These are phyloP conservation scores for Leptomonas pyrrhocoris DNA, from an alignment of 208 protist species.

Conservation along the genomic window DNA sequence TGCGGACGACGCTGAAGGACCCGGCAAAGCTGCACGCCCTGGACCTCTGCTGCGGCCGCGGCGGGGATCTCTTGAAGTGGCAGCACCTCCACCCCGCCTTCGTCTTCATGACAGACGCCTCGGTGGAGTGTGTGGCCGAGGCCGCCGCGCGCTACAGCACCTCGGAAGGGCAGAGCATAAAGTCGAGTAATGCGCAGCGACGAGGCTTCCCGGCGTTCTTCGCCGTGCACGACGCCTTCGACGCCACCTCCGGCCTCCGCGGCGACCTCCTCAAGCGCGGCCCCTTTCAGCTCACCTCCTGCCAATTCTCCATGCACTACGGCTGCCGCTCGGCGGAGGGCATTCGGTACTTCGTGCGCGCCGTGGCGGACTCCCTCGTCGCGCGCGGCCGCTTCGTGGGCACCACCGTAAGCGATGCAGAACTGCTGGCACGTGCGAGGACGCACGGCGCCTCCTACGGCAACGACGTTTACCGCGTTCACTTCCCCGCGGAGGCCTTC, in stretches of 20 bases:
- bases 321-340: slow-evolving; percentile 49
- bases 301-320: slow-evolving; percentile 89
- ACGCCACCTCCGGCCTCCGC: slow-evolving; percentile 41
- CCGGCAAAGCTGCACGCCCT: slow-evolving; percentile 40
- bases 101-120: slow-evolving; percentile 75
- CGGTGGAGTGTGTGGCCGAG: slow-evolving; percentile 70
- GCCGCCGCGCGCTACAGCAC: slow-evolving; percentile 73
- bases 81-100: slow-evolving; percentile 49
- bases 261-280: slow-evolving; percentile 3
- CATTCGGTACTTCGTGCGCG: slow-evolving; percentile 51
- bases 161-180: slow-evolving; percentile 67
- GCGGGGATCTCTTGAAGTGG: slow-evolving; percentile 85
- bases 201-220: slow-evolving; percentile 68
- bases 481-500: slow-evolving; percentile 45
- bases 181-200: slow-evolving; percentile 32
- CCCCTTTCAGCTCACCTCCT: slow-evolving; percentile 64
- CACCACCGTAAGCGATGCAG: slow-evolving; percentile 72
- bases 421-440: slow-evolving; percentile 38
- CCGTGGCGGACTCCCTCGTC: slow-evolving; percentile 43
- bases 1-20: slow-evolving; percentile 13
- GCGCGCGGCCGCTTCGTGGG: slow-evolving; percentile 71
- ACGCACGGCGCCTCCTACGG: slow-evolving; percentile 50
- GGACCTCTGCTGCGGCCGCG: slow-evolving; percentile 79
- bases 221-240: slow-evolving; percentile 72
- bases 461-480: slow-evolving; percentile 52